phyloP scores from a whole-genome alignment of 2,329 filamentous ascomycete species.

The Chrysoporthe deuterocubensis region DNA sequence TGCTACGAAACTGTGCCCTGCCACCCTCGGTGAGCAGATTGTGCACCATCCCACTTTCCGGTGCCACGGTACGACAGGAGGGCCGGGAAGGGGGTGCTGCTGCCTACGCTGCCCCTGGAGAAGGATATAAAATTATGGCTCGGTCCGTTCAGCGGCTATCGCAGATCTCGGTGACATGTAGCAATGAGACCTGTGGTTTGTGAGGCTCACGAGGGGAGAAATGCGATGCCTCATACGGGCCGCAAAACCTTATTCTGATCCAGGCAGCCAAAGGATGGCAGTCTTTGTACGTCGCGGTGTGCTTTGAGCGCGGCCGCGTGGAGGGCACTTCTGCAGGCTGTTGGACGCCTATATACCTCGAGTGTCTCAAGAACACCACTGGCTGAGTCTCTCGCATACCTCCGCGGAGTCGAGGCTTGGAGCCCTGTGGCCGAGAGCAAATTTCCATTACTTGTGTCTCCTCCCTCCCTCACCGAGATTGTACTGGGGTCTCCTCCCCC shows the following conservation, averaged over 20 bases:
- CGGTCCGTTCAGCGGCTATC: slow-evolving; percentile 5
- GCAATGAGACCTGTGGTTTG: not conserved
- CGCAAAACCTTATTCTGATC: not conserved
- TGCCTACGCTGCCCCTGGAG: not conserved
- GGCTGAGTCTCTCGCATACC: not conserved
- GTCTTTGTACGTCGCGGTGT: not conserved
- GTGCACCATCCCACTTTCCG: not conserved
- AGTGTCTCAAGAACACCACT: not conserved
- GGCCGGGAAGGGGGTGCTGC: not conserved
- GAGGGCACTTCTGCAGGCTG: not conserved
- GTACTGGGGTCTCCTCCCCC: not conserved
- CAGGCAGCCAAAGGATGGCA: not conserved
- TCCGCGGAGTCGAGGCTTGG: not conserved
- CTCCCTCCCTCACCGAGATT: not conserved
- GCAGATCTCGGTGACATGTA: slow-evolving; percentile 18
- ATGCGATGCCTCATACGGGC: slow-evolving; percentile 11
- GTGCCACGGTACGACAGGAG: not conserved
- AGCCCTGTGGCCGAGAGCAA: not conserved
- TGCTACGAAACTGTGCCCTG: not conserved
- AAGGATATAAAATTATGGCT: not conserved
- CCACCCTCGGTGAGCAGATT: not conserved
- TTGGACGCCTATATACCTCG: not conserved
- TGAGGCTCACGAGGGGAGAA: not conserved
- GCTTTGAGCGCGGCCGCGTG: not conserved
- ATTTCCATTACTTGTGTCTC: not conserved